Evolutionary conservation across 2,329 filamentous ascomycete species (phyloP).

Genomic region (Calonectria henricotiae): DNA sequence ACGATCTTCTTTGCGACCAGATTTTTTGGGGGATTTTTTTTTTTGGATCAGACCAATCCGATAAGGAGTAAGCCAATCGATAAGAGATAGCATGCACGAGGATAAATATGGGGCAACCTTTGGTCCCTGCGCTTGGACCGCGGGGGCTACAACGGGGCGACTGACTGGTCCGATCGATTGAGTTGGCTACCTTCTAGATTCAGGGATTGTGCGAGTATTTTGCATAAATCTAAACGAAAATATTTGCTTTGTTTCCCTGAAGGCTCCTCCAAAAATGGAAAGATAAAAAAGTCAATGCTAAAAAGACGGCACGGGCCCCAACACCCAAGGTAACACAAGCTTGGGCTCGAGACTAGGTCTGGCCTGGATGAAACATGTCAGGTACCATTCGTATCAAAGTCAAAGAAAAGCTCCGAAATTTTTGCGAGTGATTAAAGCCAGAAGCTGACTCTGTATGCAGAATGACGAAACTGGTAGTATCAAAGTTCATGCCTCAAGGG

Average conservation of each 20-base stretch:
- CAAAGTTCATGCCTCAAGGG: slow-evolving; percentile 34
- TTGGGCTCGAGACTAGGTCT: background rate
- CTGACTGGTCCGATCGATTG: slow-evolving; percentile 17
- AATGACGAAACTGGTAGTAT: slow-evolving; percentile 2
- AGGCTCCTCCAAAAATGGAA: background rate
- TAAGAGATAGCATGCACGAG: slow-evolving; percentile 51
- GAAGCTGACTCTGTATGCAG: background rate
- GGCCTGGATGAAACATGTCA: slow-evolving; percentile 8
- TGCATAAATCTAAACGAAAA: slow-evolving; percentile 25
- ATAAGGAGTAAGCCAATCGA: slow-evolving; percentile 54
- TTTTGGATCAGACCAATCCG: slow-evolving; percentile 33
- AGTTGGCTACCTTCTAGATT: slow-evolving; percentile 37
- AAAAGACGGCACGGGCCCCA: background rate
- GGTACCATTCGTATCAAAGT: slow-evolving; percentile 7
- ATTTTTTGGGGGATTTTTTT: slow-evolving; percentile 35
- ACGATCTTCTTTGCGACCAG: slow-evolving; percentile 24
- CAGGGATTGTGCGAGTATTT: slow-evolving; percentile 7
- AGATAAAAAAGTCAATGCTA: background rate
- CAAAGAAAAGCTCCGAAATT: background rate
- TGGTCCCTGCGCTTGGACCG: slow-evolving; percentile 38
- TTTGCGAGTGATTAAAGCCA: background rate
- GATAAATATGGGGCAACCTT: slow-evolving; percentile 37
- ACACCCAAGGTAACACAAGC: background rate
- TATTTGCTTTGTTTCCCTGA: background rate
- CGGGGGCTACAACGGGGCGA: slow-evolving; percentile 33